phyloP scores from a whole-genome alignment of 176 grass and related monocot species.

The Poa annua region DNA sequence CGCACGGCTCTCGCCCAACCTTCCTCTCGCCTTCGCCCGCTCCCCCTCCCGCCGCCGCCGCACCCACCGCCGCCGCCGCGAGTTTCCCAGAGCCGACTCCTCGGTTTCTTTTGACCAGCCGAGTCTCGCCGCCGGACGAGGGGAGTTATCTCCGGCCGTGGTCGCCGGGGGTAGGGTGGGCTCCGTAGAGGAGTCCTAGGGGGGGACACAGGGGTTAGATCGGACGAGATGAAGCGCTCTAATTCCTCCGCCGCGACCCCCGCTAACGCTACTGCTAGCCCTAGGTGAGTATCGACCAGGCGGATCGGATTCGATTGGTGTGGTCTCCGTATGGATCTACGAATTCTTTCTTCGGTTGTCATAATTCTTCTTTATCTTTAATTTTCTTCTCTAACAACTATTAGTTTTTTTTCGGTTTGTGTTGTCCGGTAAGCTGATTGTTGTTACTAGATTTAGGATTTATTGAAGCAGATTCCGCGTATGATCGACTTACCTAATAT shows the following conservation, averaged over 20 bases:
- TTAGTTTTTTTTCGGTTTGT: not conserved
- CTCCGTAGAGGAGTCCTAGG: conserved; percentile 33
- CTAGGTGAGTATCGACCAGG: conserved; percentile 39
- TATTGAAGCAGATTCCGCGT: not conserved
- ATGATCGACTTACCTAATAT: not conserved
- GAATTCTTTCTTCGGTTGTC: not conserved
- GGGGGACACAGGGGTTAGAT: conserved; percentile 28
- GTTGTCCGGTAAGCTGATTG: not conserved
- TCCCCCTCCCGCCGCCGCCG: not conserved
- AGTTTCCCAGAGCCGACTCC: not conserved
- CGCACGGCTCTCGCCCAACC: conserved; percentile 1
- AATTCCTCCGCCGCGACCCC: conserved; percentile 16
- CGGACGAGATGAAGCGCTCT: conserved; percentile 48
- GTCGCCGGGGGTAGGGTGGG: conserved; percentile 47
- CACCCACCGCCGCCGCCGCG: not conserved
- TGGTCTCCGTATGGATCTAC: not conserved
- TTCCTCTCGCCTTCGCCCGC: conserved; percentile 9
- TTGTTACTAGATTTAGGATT: conserved; percentile 22
- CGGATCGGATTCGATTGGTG: not conserved
- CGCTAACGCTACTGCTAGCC: conserved; percentile 26
- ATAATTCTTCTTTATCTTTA: not conserved
- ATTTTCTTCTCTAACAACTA: not conserved
- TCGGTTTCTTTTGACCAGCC: conserved; percentile 23
- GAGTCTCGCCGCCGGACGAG: conserved; percentile 17
- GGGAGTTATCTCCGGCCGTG: conserved; percentile 21